Evolutionary conservation across 352 stramenopile genomes (phyloP), one percentile per base, ranked within the genome.

Genomic region (Phytopythium ostracodes): DNA sequence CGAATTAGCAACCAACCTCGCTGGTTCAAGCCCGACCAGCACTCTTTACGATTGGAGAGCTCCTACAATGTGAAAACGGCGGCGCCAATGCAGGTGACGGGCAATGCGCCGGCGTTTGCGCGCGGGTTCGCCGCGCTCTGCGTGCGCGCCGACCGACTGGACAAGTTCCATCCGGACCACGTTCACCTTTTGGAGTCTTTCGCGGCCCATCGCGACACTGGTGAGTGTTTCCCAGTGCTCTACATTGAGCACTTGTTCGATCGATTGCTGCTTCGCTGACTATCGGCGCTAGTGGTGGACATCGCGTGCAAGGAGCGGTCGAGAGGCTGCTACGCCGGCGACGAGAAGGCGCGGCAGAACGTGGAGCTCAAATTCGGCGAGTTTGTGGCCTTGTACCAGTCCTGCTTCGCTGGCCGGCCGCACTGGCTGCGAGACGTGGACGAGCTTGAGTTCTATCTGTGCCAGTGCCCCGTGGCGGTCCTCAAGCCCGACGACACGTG

Each of bases 361-460:
- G 78, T 95, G 4, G 69, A 89, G 44, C 56, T 92, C 40, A 91
- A 88, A 56, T 92, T 95, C 64, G 87, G 87, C 5, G 84, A 94
- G 58, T 95, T 92, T 62, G 60, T 95, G 17, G 80, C 76, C 35
- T 89, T 88, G 53, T 95, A 87, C 51, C 66, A 78, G 49, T 79
- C 84, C 17, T 29, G 67, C 14, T 77, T 73, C 36, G 65, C 24
- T 2, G 75, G 66, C 3, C 53, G 70, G 25, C 18, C 58, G 12
- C 87, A 95, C 66, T 95, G 87, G 87, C 66, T 95, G n/a, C 64
- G 73, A 12, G 72, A 71, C 17, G 76, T 92, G 20, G 76, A 85
- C 38, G 78, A 81, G n/a, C 68, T 95, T 5, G 73, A 93, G 36
- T 92, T 95, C 68, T 94, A 92, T 53, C 61, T 95, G 24, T 89